Percentiles rank a stretch among this genome's conserved stretches.
phyloP scores from a whole-genome alignment of 139 green algal species.

The Cymbomonas tetramitiformis region DNA sequence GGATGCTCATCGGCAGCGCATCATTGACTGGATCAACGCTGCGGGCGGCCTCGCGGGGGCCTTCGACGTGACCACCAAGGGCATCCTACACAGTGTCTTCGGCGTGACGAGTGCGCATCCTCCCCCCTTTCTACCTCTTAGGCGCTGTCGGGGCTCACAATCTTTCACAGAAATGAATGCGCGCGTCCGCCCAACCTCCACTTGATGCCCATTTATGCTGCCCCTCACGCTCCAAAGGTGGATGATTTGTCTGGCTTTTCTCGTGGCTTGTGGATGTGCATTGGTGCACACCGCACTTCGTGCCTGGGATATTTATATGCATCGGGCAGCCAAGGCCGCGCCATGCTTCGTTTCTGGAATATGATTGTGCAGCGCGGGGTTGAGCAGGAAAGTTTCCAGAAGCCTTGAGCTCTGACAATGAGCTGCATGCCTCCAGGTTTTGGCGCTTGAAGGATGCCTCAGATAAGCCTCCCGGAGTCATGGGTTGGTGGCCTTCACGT shows the following conservation, averaged over 20 bases:
- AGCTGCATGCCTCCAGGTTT: too few relatives aligned
- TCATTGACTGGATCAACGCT: constrained; percentile 41
- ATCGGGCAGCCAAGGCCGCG: too few relatives aligned
- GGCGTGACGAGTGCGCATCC: constrained; percentile 16
- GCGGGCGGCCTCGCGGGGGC: constrained; percentile 26
- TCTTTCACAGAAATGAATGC: neutral
- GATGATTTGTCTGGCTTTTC: too few relatives aligned
- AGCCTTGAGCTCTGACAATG: too few relatives aligned
- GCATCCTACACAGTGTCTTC: constrained; percentile 25
- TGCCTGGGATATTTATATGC: too few relatives aligned
- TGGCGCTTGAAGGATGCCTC: constrained; percentile 25
- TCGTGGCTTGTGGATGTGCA: too few relatives aligned
- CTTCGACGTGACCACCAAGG: constrained; percentile 48
- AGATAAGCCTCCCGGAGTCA: constrained; percentile 26
- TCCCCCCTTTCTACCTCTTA: too few relatives aligned
- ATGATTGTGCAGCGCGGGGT: too few relatives aligned
- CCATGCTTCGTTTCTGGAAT: too few relatives aligned
- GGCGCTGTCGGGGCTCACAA: neutral
- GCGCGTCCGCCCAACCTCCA: neutral
- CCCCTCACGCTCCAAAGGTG: neutral
- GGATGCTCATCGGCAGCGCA: constrained; percentile 32
- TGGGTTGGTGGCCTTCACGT: constrained; percentile 25
- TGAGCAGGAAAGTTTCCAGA: too few relatives aligned
- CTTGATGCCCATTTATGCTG: neutral
- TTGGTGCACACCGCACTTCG: too few relatives aligned